A percentile compares a stretch with the other conserved stretches of the same genome.
These are phyloP conservation scores for Suaeda aralocaspica DNA, from an alignment of 148 eudicot species.

Conservation along the genomic window DNA sequence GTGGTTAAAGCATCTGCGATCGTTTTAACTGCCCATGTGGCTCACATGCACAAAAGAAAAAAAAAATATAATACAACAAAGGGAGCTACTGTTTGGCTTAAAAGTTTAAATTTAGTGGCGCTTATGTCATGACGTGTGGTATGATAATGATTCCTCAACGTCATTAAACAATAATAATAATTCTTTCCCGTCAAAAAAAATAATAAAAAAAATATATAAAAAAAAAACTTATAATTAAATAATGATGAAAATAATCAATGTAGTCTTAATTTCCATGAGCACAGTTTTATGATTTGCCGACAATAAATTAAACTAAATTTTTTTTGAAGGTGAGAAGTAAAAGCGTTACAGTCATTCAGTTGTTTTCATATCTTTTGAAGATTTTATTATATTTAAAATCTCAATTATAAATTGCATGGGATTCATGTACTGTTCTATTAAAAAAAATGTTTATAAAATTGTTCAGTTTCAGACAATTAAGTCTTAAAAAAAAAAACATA, in stretches of 20 bases:
- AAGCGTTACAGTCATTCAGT: background rate
- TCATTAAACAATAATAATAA: background rate
- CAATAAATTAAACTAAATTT: background rate
- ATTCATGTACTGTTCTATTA: too few species aligned
- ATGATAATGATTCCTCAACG: conserved; percentile 21
- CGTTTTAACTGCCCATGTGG: too few species aligned
- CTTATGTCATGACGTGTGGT: conserved; percentile 21
- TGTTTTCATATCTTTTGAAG: background rate
- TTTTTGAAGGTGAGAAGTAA: background rate
- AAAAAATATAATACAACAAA: too few species aligned
- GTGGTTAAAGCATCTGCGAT: too few species aligned
- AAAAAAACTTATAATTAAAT: too few species aligned
- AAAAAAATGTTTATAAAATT: too few species aligned
- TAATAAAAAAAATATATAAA: too few species aligned
- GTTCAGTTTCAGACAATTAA: too few species aligned
- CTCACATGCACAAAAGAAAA: too few species aligned
- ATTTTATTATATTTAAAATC: background rate
- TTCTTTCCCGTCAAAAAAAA: too few species aligned
- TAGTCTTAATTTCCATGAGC: conserved; percentile 4
- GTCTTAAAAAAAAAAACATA: too few species aligned
- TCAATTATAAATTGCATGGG: too few species aligned
- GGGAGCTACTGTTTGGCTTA: conserved; percentile 20
- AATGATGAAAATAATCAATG: background rate
- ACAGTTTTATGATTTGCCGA: conserved; percentile 7
- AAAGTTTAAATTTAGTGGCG: conserved; percentile 7